A percentile compares a stretch with the other conserved stretches of the same genome.
phyloP scores from a whole-genome alignment of 2,329 filamentous ascomycete species.

The Paracoccidioides brasiliensis region DNA sequence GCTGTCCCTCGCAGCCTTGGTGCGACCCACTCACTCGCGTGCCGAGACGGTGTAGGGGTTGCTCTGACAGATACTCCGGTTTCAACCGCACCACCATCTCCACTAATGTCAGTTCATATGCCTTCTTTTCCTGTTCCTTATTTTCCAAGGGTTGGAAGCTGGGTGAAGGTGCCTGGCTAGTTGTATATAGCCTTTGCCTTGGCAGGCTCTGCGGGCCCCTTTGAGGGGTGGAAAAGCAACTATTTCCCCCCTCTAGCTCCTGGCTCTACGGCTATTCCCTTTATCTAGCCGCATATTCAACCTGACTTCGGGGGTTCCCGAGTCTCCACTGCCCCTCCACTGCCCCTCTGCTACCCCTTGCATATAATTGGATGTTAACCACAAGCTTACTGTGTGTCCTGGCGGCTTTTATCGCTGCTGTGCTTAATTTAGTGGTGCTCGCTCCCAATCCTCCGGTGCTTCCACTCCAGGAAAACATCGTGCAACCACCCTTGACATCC shows the following conservation, averaged over 20 bases:
- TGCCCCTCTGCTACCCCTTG: not conserved
- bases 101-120: constrained; percentile 42
- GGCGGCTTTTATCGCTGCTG: not conserved
- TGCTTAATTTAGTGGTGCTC: constrained; percentile 41
- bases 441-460: constrained; percentile 60
- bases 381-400: not conserved
- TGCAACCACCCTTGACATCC: constrained; percentile 91
- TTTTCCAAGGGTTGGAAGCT: not conserved
- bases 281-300: not conserved
- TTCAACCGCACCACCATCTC: constrained; percentile 49
- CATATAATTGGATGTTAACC: not conserved
- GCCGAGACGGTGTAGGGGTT: constrained; percentile 37
- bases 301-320: not conserved
- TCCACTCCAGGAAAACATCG: constrained; percentile 69
- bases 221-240: not conserved
- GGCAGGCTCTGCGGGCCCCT: constrained; percentile 2
- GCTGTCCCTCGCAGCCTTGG: constrained; percentile 18
- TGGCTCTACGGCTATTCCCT: constrained; percentile 4
- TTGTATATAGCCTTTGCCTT: not conserved
- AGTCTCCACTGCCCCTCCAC: not conserved
- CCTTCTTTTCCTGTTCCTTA: not conserved
- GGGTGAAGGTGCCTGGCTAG: not conserved
- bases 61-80: constrained; percentile 51
- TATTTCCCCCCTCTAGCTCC: not conserved
- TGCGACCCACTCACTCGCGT: constrained; percentile 24